Evolutionary conservation across 306 rosid genomes (phyloP).

Genomic region (Cucurbita argyrosperma): DNA sequence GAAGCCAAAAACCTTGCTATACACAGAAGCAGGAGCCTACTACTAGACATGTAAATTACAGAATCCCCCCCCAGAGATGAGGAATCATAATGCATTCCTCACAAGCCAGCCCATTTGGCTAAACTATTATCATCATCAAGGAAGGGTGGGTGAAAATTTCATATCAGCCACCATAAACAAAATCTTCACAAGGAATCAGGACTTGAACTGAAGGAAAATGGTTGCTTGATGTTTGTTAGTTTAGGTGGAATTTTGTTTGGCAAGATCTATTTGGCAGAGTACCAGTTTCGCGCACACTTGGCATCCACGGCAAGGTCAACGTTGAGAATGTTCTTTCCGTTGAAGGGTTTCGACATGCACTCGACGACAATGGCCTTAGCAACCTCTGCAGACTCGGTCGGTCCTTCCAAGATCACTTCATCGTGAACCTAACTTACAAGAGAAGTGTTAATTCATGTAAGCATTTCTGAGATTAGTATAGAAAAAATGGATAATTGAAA

Average conservation of each 20-base stretch:
- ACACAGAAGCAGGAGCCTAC: background rate
- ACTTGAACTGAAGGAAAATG: background rate
- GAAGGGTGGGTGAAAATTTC: background rate
- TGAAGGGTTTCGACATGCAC: constrained; percentile 82
- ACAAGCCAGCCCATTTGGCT: background rate
- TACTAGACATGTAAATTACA: background rate
- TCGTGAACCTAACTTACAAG: constrained; percentile 60
- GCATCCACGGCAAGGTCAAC: constrained; percentile 84
- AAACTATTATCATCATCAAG: background rate
- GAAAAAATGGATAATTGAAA: background rate
- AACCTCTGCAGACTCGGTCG: constrained; percentile 60
- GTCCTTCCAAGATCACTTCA: constrained; percentile 96
- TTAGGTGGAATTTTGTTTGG: background rate
- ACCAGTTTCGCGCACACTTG: constrained; percentile 84
- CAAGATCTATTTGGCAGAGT: constrained; percentile 42
- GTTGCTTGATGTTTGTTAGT: background rate
- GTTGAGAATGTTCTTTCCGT: constrained; percentile 52
- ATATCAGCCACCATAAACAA: background rate
- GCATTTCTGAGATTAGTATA: background rate
- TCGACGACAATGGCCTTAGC: constrained; percentile 81
- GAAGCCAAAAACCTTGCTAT: background rate
- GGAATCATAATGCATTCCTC: background rate
- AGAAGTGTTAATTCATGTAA: constrained; percentile 6
- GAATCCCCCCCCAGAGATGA: background rate
- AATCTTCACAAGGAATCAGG: background rate